These are phyloP conservation scores for Mycena amicta DNA, from an alignment of 768 basidiomycete species.

Conservation along the genomic window DNA sequence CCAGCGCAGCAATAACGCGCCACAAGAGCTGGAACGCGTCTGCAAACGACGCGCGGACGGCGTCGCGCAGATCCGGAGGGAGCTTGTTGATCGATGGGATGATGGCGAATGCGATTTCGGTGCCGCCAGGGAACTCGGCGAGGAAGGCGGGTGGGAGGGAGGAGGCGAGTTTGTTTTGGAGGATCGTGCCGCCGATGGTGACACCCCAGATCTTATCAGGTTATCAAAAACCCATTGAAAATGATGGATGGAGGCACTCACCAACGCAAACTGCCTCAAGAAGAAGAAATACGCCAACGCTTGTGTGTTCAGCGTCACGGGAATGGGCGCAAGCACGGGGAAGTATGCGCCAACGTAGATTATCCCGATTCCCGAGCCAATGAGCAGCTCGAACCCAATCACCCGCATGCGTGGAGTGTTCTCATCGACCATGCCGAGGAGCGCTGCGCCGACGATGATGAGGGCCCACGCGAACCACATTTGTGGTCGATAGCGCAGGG, in stretches of 20 bases:
- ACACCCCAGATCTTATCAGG: conserved; percentile 39
- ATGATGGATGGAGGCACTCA: background rate
- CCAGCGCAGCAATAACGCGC: conserved; percentile 39
- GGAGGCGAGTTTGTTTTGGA: conserved; percentile 47
- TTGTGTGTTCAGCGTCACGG: background rate
- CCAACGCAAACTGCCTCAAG: conserved; percentile 40
- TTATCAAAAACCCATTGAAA: conserved; percentile 23
- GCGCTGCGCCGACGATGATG: conserved; percentile 33
- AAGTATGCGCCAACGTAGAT: background rate
- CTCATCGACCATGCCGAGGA: conserved; percentile 32
- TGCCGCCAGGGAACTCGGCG: conserved; percentile 33
- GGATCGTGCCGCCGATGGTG: conserved; percentile 44
- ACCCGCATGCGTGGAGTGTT: conserved; percentile 32
- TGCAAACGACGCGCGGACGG: conserved; percentile 43
- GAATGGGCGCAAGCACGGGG: conserved; percentile 5
- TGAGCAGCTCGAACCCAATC: conserved; percentile 5
- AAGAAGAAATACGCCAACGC: background rate
- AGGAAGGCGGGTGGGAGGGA: conserved; percentile 40
- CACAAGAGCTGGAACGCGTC: conserved; percentile 38
- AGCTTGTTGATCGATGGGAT: conserved; percentile 40
- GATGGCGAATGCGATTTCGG: conserved; percentile 41
- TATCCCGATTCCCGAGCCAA: background rate
- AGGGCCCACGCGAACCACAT: conserved; percentile 30
- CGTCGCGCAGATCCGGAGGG: conserved; percentile 26
- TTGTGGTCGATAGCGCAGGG: background rate